A percentile compares a stretch with the other conserved stretches of the same genome.
phyloP scores from a whole-genome alignment of 2,329 filamentous ascomycete species.

The Leptographium radiaticola region DNA sequence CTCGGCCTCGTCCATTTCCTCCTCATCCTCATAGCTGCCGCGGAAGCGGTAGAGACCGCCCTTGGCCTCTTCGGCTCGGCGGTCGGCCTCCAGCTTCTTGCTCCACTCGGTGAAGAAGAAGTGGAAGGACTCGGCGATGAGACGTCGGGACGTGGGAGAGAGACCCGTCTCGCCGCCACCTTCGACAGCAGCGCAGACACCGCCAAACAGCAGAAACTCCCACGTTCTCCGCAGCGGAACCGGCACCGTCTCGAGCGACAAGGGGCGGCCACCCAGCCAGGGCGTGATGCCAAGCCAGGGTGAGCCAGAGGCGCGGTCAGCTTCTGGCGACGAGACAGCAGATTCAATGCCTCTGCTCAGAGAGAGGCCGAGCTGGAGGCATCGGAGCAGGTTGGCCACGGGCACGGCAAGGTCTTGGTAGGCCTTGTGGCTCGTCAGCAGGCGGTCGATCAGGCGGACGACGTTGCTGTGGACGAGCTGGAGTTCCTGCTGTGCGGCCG shows the following conservation, averaged over 20 bases:
- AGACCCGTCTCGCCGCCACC: slow-evolving; percentile 24
- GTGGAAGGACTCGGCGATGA: slow-evolving; percentile 55
- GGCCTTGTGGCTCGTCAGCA: slow-evolving; percentile 54
- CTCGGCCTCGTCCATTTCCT: slow-evolving; percentile 60
- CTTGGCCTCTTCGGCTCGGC: slow-evolving; percentile 59
- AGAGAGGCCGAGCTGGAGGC: slow-evolving; percentile 62
- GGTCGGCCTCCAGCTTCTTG: slow-evolving; percentile 60
- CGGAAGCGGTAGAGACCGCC: slow-evolving; percentile 73
- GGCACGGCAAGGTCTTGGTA: slow-evolving; percentile 81
- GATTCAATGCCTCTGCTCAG: slow-evolving; percentile 40
- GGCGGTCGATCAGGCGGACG: slow-evolving; percentile 54
- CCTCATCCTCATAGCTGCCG: slow-evolving; percentile 63
- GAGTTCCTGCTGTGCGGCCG: slow-evolving; percentile 26
- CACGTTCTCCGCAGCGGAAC: slow-evolving; percentile 20
- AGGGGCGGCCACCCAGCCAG: slow-evolving; percentile 38
- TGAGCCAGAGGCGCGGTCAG: slow-evolving; percentile 10
- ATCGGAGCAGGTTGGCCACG: slow-evolving; percentile 65
- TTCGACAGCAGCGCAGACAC: slow-evolving; percentile 32
- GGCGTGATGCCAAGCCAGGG: slow-evolving; percentile 35
- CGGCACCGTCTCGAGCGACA: slow-evolving; percentile 13
- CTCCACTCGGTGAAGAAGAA: slow-evolving; percentile 72
- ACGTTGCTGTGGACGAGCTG: slow-evolving; percentile 43
- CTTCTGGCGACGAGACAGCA: neutral
- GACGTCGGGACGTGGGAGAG: slow-evolving; percentile 29
- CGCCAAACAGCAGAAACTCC: slow-evolving; percentile 38